These are phyloP conservation scores for Karstenula rhodostoma DNA, from an alignment of 2,329 filamentous ascomycete genomes.

Conservation along the genomic window DNA sequence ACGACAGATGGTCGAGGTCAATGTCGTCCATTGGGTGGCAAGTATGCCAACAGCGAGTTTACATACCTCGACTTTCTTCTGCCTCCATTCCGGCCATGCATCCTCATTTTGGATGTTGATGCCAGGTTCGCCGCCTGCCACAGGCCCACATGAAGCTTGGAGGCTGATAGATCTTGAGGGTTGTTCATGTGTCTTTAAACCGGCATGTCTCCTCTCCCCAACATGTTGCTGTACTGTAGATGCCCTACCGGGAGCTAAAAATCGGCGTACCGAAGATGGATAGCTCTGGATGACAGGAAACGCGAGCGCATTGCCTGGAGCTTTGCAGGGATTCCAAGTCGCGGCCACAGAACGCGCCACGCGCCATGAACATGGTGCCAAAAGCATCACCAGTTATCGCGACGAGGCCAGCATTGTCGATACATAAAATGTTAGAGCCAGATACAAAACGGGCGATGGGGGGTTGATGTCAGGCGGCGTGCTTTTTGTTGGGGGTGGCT, in stretches of 20 bases:
- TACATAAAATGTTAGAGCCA: neutral
- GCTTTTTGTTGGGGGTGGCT: neutral
- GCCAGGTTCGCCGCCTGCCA: slow-evolving; percentile 48
- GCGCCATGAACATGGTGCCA: slow-evolving; percentile 10
- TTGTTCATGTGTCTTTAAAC: neutral
- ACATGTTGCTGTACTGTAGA: neutral
- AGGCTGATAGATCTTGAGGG: slow-evolving; percentile 10
- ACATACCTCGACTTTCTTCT: slow-evolving; percentile 46
- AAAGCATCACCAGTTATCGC: slow-evolving; percentile 11
- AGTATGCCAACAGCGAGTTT: neutral
- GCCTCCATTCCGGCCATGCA: slow-evolving; percentile 47
- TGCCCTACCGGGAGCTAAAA: neutral
- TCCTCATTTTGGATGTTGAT: slow-evolving; percentile 52
- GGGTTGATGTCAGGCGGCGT: neutral
- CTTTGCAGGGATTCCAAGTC: too few relatives aligned
- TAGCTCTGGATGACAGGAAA: neutral
- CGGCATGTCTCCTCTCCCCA: neutral
- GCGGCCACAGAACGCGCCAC: slow-evolving; percentile 11
- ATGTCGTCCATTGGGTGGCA: too few relatives aligned
- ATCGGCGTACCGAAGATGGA: neutral
- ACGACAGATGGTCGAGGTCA: too few relatives aligned
- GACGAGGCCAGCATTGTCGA: slow-evolving; percentile 3
- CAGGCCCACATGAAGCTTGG: slow-evolving; percentile 15
- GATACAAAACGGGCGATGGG: neutral
- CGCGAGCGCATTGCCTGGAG: neutral